Base-by-base conservation (phyloP, 2,329 filamentous ascomycete species). In the Elsinoe batatas region DNA sequence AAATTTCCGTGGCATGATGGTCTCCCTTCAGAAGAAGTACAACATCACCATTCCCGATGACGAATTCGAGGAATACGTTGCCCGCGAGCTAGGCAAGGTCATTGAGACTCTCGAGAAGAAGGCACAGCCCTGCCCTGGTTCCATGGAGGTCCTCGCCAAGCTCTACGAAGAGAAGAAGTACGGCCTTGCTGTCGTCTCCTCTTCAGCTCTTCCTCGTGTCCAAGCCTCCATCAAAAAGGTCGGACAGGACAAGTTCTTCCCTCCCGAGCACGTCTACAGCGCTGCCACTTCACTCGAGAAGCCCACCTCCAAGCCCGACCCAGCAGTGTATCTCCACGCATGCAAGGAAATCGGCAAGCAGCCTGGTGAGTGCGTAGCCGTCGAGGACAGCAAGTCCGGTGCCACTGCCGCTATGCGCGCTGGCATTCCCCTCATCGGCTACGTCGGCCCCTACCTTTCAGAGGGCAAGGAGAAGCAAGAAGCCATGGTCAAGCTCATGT, bases 1-100 rank as follows among this genome's bases (percentile, higher is more conserved):
- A 71, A 95, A 94, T 79, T 95, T 95, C 80, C 88, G 89, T 63
- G 88, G 88, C 72, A 95, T 95, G 88, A 84, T 95, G 73, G 72
- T 76, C 58, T 82, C 81, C 59, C 81, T 95, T 59, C 83, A 90
- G 71, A 74, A 82, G 70, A 85, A 87, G 71, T 83, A 88, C 77
- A 76, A 78, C 71, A 91, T 95, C 72, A 73, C 78, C 54, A 80
- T 95, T 72, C 64, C 72, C 22, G 70, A 77, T 17, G 82, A 81
- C 1, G 87, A 94, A 67, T 72, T 90, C 57, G 83, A 93, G 64
- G 69, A 68, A 38, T 94, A 88, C 69, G 88, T 94, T 60, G 77
- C 75, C 64, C 77, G 78, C 64, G 90, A 95, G 73, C 86, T 94
- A 68, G 87, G 88, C 66, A 82, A 83, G 61, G 89, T 95, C 65